A percentile compares a stretch with the other conserved stretches of the same genome.
Conservation (phyloP, 495 filamentous ascomycete genomes). For the Hypoxylon cercidicola region DNA sequence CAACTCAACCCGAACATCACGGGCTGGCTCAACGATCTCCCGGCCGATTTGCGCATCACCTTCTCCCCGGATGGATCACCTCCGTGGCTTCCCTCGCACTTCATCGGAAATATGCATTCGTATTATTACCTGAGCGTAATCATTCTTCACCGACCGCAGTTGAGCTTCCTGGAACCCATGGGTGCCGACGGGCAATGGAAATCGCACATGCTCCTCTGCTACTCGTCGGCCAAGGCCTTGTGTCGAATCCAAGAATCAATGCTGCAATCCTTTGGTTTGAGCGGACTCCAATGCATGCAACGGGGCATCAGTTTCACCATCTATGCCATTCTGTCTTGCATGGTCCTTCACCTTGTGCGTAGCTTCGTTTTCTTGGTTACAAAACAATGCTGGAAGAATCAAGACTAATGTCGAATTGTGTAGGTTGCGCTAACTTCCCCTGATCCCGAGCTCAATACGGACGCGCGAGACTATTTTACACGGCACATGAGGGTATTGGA, state of each 20-base stretch:
- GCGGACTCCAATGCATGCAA: constrained; percentile 91
- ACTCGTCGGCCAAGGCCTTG: constrained; percentile 85
- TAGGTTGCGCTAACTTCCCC: constrained; percentile 95
- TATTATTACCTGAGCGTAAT: constrained; percentile 92
- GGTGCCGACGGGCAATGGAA: constrained; percentile 83
- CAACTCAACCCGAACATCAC: constrained; percentile 78
- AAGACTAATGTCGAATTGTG: constrained; percentile 5
- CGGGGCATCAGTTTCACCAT: constrained; percentile 96
- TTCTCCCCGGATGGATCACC: constrained; percentile 83
- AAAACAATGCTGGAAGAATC: constrained; percentile 1
- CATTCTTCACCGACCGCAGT: constrained; percentile 87
- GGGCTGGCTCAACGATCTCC: constrained; percentile 81
- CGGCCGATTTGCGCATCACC: constrained; percentile 78
- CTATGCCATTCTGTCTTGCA: constrained; percentile 90
- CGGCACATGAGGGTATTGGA: constrained; percentile 97
- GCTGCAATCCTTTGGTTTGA: constrained; percentile 77
- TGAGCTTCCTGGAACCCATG: constrained; percentile 79
- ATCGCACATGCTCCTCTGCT: constrained; percentile 85
- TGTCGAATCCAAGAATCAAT: constrained; percentile 93
- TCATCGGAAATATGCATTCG: constrained; percentile 89
- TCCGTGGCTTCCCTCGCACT: constrained; percentile 89
- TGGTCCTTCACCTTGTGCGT: constrained; percentile 92
- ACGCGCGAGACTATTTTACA: constrained; percentile 90
- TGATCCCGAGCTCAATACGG: constrained; percentile 84
- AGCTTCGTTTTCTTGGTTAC: constrained; percentile 4